Evolutionary conservation across 2,329 filamentous ascomycete genomes (phyloP), one percentile per base, ranked within the genome.

Genomic region (Trichoderma sp.): DNA sequence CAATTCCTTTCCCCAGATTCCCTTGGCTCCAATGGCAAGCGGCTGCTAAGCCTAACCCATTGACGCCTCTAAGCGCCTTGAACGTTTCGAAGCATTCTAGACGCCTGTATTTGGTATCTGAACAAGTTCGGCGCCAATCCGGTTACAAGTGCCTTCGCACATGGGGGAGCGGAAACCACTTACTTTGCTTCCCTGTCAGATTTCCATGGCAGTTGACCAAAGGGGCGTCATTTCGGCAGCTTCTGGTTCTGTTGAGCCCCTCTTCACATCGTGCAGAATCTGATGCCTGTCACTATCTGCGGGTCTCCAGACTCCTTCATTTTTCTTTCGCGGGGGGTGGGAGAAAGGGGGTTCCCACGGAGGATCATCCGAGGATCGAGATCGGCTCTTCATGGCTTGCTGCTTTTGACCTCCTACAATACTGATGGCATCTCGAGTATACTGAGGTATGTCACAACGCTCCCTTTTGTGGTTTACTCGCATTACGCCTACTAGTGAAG

Each of bases 171-270:
- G n/a, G 24, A 24, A 9, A 5, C 21, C 24, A 44, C 24, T 44
- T 9, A 7, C 39, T 9, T 7, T n/a, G 45, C 28, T 26, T 55
- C 60, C 60, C 50, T 63, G 50, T 45, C 19, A 17, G 24, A 47
- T 39, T 17, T 21, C 9, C 19, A 48, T n/a, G 56, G 19, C 28
- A 59, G 21, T 34, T 15, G 10, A 55, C 50, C 30, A 43, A 62
- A 19, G 41, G 26, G 26, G 39, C 15, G 50, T 55, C 39, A 55
- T 55, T 54, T 63, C 60, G 60, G 60, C 50, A 47, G 41, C 5
- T 54, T 30, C 52, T 51, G 51, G 30, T 62, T 61, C 51, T 45
- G 60, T 63, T 63, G 60, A 63, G 60, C 60, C 60, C 60, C 60
- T 60, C 57, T 47, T 63, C 60, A 47, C 28, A 26, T 55, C 34